phyloP scores from a whole-genome alignment of 2,329 filamentous ascomycete genomes.

The Tolypocladium cylindrosporum region DNA sequence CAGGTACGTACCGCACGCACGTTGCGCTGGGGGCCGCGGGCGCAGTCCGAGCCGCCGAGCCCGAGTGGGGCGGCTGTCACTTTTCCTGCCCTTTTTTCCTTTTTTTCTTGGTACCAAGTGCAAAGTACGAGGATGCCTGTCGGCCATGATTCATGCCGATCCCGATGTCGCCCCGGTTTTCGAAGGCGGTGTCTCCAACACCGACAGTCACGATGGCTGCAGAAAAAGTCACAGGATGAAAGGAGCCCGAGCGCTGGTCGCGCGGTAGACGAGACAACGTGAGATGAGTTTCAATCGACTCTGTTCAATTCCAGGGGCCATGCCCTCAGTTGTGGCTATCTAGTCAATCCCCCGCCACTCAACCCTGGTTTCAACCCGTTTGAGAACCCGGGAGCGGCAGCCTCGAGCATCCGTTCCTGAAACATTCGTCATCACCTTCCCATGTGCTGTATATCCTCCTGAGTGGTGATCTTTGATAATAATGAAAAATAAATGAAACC shows the following conservation, averaged over 20 bases:
- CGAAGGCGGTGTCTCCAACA: not conserved
- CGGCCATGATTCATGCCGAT: slow-evolving; percentile 5
- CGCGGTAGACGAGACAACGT: not conserved
- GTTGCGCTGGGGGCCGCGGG: not conserved
- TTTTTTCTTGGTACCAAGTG: not conserved
- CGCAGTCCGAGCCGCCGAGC: slow-evolving; percentile 1
- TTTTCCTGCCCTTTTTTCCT: not conserved
- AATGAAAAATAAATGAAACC: slow-evolving; percentile 4
- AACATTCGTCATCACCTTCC: not conserved
- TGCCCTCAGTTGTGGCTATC: not conserved
- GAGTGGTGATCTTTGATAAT: slow-evolving; percentile 6
- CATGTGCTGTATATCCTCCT: not conserved
- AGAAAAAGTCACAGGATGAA: not conserved
- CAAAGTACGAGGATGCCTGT: not conserved
- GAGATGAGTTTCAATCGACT: slow-evolving; percentile 1
- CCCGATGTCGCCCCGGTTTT: slow-evolving; percentile 1
- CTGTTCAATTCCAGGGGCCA: slow-evolving; percentile 2
- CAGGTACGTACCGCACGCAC: not conserved
- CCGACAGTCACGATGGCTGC: not conserved
- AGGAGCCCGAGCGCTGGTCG: not conserved
- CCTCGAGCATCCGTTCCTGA: not conserved
- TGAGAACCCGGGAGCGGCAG: slow-evolving; percentile 2
- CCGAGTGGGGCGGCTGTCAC: not conserved
- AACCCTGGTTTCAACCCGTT: not conserved
- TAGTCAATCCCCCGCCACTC: not conserved